phyloP scores from a whole-genome alignment of 108 stramenopile genomes.

The Cyclotella kingstonii region DNA sequence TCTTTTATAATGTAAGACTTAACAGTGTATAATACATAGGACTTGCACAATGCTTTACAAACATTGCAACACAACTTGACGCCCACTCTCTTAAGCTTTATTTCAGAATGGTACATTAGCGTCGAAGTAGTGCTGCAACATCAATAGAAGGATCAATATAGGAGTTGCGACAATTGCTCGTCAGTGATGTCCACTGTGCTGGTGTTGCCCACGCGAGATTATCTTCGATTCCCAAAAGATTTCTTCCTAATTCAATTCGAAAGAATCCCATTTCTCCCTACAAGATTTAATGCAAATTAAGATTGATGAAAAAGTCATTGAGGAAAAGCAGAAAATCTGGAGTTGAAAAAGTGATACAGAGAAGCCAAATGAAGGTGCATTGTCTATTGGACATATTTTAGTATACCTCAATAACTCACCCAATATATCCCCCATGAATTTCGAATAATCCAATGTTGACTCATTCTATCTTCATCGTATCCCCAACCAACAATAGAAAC shows the following conservation, averaged over 20 bases:
- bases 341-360: background rate
- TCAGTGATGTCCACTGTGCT: background rate
- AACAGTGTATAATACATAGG: too few relatives aligned
- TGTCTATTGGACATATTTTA: too few relatives aligned
- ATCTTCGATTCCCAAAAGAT: conserved; percentile 10
- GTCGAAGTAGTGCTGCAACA: conserved; percentile 2
- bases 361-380: too few relatives aligned
- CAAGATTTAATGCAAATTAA: too few relatives aligned
- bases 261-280: conserved; percentile 16
- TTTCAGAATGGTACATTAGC: too few relatives aligned
- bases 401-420: too few relatives aligned
- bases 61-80: too few relatives aligned
- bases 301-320: background rate
- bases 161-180: background rate
- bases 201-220: conserved; percentile 13
- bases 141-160: conserved; percentile 18
- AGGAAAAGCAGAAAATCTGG: background rate
- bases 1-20: too few relatives aligned
- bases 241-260: conserved; percentile 10
- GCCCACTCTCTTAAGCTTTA: too few relatives aligned
- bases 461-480: conserved; percentile 35
- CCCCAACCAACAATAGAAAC: conserved; percentile 80
- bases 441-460: conserved; percentile 68
- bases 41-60: too few relatives aligned
- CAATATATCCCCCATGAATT: conserved; percentile 68